A percentile compares a stretch with the other conserved stretches of the same genome.
phyloP scores from a whole-genome alignment of 2,329 filamentous ascomycete species.

The Acarospora socialis region DNA sequence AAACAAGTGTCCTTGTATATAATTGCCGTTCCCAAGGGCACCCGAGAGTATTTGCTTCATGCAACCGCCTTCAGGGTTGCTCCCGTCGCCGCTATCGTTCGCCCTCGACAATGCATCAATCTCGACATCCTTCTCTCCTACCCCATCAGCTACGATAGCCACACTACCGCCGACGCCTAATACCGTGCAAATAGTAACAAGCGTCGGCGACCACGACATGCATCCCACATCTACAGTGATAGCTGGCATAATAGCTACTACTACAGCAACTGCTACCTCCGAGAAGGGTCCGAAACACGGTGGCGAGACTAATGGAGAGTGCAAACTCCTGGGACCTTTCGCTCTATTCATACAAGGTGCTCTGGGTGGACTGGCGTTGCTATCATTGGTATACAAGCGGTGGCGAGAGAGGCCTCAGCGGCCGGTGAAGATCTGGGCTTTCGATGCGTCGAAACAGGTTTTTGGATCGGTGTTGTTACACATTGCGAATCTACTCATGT shows the following conservation, averaged over 20 bases:
- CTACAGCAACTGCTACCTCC: constrained; percentile 3
- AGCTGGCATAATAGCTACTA: not conserved
- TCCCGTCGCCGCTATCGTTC: not conserved
- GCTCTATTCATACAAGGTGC: constrained; percentile 81
- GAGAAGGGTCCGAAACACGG: not conserved
- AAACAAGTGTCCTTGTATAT: too few species aligned
- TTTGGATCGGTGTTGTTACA: constrained; percentile 86
- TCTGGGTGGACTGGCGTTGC: constrained; percentile 66
- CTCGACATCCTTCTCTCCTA: not conserved
- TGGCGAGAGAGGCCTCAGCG: constrained; percentile 85
- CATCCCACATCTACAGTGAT: constrained; percentile 1
- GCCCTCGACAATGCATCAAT: not conserved
- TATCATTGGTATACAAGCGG: constrained; percentile 83
- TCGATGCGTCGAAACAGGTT: constrained; percentile 94
- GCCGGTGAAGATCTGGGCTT: constrained; percentile 92
- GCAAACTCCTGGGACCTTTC: constrained; percentile 76
- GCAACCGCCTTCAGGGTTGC: not conserved
- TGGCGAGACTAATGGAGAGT: constrained; percentile 54
- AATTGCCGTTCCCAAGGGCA: too few species aligned
- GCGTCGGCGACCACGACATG: not conserved
- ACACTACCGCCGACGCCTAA: not conserved
- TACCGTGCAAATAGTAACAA: not conserved
- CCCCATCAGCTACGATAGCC: not conserved
- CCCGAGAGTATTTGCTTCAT: not conserved
- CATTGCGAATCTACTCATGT: constrained; percentile 87